Evolutionary conservation across 75 land plant genomes (phyloP).

Genomic region (Cunninghamia lanceolata): DNA sequence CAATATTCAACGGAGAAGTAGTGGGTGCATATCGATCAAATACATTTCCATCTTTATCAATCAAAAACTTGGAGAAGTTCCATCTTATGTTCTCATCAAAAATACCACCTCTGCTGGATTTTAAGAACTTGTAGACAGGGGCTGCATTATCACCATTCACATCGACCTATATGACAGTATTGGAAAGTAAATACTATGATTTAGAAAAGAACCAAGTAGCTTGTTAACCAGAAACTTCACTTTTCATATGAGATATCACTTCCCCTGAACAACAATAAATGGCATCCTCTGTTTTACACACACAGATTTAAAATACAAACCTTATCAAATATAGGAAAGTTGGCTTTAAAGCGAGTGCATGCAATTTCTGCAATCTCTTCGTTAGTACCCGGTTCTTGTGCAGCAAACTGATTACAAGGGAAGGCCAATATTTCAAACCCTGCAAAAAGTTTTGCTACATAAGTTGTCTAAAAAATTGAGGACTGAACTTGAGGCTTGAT

Average conservation of each 20-base stretch:
- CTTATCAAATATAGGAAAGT: slow-evolving; percentile 51
- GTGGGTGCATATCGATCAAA: slow-evolving; percentile 69
- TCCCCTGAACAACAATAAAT: neutral
- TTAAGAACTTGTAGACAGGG: slow-evolving; percentile 59
- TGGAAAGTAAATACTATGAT: neutral
- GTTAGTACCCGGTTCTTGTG: slow-evolving; percentile 44
- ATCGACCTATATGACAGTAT: slow-evolving; percentile 29
- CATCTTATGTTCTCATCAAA: slow-evolving; percentile 71
- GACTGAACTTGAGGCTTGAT: neutral
- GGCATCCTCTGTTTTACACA: neutral
- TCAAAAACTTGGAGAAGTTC: slow-evolving; percentile 86
- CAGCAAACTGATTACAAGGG: slow-evolving; percentile 58
- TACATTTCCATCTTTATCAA: slow-evolving; percentile 69
- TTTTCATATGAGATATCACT: neutral
- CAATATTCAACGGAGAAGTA: slow-evolving; percentile 67
- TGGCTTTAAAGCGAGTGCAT: slow-evolving; percentile 51
- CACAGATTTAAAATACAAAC: slow-evolving; percentile 1
- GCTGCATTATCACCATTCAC: slow-evolving; percentile 60
- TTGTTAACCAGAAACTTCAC: neutral
- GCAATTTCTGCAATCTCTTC: slow-evolving; percentile 32
- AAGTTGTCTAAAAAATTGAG: neutral
- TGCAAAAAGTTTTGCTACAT: neutral
- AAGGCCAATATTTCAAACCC: slow-evolving; percentile 52
- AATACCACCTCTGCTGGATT: slow-evolving; percentile 54
- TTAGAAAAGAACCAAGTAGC: neutral